A percentile compares a stretch with the other conserved stretches of the same genome.
These are phyloP conservation scores for Kokia cookei DNA, from an alignment of 441 rosid species.

Conservation along the genomic window DNA sequence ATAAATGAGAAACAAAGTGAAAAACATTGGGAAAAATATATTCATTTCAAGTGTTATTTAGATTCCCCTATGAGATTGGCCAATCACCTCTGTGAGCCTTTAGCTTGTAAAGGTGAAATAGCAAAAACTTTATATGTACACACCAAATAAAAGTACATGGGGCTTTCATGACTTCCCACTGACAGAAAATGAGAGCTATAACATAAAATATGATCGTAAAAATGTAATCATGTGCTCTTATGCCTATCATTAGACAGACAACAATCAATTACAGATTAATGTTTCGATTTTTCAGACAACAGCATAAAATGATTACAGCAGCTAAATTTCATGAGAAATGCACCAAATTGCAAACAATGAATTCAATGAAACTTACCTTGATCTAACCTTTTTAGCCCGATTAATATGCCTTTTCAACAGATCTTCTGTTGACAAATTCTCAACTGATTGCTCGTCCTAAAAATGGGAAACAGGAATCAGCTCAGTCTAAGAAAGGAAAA, in stretches of 20 bases:
- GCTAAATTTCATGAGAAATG: not conserved
- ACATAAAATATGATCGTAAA: not conserved
- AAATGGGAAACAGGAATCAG: constrained; percentile 4
- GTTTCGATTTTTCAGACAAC: not conserved
- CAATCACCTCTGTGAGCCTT: not conserved
- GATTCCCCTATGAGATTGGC: not conserved
- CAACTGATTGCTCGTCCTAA: constrained; percentile 59
- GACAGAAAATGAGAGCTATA: not conserved
- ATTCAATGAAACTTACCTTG: constrained; percentile 38
- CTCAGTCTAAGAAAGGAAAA: not conserved
- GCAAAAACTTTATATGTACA: not conserved
- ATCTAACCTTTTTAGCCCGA: constrained; percentile 76
- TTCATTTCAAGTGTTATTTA: not conserved
- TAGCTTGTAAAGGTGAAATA: not conserved
- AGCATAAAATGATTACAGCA: not conserved
- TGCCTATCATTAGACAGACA: not conserved
- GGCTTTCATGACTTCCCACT: not conserved
- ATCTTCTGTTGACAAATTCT: constrained; percentile 51
- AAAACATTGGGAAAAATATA: not conserved
- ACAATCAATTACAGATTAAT: not conserved
- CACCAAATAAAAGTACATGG: not conserved
- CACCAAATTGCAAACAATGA: not conserved
- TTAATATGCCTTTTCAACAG: constrained; percentile 63
- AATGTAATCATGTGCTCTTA: not conserved
- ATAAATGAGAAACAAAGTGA: not conserved